A percentile compares a stretch with the other conserved stretches of the same genome.
phyloP scores from a whole-genome alignment of 73 alveolate genomes.

The Breviolum minutum region DNA sequence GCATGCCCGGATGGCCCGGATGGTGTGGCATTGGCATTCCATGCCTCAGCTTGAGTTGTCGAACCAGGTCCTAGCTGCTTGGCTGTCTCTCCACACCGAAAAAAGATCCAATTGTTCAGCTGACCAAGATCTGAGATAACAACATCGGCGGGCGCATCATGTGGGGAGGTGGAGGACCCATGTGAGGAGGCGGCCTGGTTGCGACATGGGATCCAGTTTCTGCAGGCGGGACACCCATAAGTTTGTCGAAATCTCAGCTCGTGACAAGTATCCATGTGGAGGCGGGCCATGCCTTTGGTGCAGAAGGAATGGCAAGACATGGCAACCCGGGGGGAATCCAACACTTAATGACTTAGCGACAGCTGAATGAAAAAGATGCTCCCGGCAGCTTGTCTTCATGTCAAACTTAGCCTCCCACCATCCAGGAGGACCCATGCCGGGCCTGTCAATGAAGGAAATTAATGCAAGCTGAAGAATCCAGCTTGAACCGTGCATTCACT shows the following conservation, averaged over 20 bases:
- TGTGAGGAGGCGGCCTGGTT: constrained; percentile 35
- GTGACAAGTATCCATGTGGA: neutral
- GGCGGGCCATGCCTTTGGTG: constrained; percentile 32
- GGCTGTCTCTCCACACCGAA: too few species aligned
- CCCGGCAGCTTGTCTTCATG: neutral
- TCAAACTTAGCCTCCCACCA: constrained; percentile 12
- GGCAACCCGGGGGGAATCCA: neutral
- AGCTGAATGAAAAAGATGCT: too few species aligned
- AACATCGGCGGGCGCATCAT: constrained; percentile 59
- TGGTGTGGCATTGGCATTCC: constrained; percentile 26
- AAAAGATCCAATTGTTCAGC: neutral
- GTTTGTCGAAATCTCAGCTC: neutral
- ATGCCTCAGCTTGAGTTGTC: neutral
- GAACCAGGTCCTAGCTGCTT: too few species aligned
- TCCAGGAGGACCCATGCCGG: constrained; percentile 62
- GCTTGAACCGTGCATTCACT: neutral
- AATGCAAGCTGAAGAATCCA: neutral
- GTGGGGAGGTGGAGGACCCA: constrained; percentile 88
- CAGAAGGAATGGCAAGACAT: too few species aligned
- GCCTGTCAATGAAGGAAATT: neutral
- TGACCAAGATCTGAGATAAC: neutral
- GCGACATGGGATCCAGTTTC: neutral
- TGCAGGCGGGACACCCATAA: neutral
- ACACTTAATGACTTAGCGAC: neutral
- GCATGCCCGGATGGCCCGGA: constrained; percentile 58